Conservation (phyloP, 164 flowering plant species). For the Liriodendron chinense region DNA sequence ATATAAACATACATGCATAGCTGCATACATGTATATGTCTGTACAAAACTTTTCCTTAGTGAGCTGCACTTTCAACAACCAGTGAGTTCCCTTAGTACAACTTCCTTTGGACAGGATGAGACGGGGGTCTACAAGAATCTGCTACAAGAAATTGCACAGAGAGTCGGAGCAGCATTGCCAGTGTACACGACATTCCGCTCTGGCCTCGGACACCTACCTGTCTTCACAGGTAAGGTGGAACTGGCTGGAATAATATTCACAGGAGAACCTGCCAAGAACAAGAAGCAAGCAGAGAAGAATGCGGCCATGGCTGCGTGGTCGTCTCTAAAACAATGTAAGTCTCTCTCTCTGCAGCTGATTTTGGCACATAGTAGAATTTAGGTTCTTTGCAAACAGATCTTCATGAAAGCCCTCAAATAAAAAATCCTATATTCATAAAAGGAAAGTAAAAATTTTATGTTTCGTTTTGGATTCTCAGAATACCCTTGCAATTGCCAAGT, state of each 20-base stretch:
- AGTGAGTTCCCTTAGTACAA: neutral
- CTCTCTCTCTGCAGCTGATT: neutral
- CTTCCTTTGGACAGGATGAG: conserved; percentile 65
- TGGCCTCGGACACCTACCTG: conserved; percentile 90
- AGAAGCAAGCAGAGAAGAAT: conserved; percentile 97
- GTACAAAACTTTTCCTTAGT: neutral
- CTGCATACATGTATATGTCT: neutral
- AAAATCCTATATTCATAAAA: too few species aligned
- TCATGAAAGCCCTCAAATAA: too few species aligned
- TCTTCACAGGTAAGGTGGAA: conserved; percentile 85
- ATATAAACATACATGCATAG: neutral
- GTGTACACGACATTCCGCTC: conserved; percentile 74
- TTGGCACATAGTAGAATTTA: neutral
- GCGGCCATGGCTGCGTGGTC: conserved; percentile 99
- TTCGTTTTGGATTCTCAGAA: too few species aligned
- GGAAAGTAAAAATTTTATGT: too few species aligned
- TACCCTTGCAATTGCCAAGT: too few species aligned
- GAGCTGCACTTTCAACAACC: neutral
- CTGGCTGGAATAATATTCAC: conserved; percentile 85
- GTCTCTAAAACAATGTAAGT: conserved; percentile 81
- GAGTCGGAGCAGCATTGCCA: conserved; percentile 95
- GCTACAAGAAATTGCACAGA: conserved; percentile 91
- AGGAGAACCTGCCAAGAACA: conserved; percentile 95
- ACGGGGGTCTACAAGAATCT: conserved; percentile 98
- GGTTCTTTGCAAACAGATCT: too few species aligned